Conservation (phyloP, 495 filamentous ascomycete genomes). For the Penicillium tannophilum region DNA sequence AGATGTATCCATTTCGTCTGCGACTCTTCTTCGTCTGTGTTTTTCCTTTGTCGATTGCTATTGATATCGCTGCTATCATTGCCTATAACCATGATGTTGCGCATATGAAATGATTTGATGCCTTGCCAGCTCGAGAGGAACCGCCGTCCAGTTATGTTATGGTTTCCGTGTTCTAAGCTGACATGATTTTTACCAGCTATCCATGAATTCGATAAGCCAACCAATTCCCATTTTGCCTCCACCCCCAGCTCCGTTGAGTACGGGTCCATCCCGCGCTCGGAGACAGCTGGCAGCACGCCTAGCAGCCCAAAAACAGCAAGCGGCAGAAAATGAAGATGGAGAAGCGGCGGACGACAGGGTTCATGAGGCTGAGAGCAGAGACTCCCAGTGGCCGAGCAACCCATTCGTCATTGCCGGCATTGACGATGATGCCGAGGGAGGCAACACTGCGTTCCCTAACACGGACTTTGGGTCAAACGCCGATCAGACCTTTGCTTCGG, state of each 20-base stretch:
- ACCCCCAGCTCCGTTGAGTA: constrained; percentile 58
- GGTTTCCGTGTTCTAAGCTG: not conserved
- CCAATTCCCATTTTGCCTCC: constrained; percentile 51
- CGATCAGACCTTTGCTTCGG: constrained; percentile 35
- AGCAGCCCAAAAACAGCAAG: constrained; percentile 74
- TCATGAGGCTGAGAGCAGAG: constrained; percentile 20
- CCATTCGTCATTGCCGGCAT: constrained; percentile 48
- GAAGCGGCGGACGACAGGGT: constrained; percentile 15
- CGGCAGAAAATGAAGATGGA: constrained; percentile 33
- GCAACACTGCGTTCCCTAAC: constrained; percentile 41
- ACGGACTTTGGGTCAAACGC: constrained; percentile 36
- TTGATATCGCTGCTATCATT: not conserved
- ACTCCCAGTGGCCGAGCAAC: constrained; percentile 43
- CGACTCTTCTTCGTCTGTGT: constrained; percentile 2
- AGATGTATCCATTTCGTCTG: not conserved
- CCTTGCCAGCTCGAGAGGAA: not conserved
- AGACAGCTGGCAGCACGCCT: constrained; percentile 82
- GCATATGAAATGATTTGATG: not conserved
- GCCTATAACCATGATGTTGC: not conserved
- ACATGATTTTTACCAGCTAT: constrained; percentile 27
- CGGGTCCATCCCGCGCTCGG: constrained; percentile 83
- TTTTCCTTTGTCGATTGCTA: not conserved
- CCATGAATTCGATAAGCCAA: constrained; percentile 41
- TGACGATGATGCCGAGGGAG: constrained; percentile 49
- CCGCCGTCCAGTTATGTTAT: not conserved